Percentiles rank a stretch among this genome's conserved stretches.
Evolutionary conservation across 169 alveolate genomes (phyloP).

Genomic region (Blepharisma undulans): DNA sequence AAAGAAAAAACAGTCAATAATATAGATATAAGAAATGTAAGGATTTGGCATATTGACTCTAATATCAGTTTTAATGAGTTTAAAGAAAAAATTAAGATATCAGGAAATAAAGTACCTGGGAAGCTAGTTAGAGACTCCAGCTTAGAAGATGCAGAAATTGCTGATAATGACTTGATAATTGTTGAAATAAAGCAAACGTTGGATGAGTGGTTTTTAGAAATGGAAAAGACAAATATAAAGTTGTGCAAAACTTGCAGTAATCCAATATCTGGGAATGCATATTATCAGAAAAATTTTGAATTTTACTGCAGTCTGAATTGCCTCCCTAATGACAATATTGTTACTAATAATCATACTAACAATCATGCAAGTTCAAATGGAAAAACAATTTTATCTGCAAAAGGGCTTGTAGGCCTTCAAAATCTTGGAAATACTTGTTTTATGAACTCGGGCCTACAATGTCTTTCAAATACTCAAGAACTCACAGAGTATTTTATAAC

Average conservation of each 20-base stretch:
- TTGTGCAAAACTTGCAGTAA: background rate
- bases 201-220: background rate
- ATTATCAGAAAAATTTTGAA: background rate
- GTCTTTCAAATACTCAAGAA: constrained; percentile 74
- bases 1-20: background rate
- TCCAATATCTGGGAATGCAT: background rate
- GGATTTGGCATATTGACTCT: background rate
- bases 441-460: constrained; percentile 82
- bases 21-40: background rate
- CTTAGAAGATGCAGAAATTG: constrained; percentile 22
- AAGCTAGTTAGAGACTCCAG: background rate
- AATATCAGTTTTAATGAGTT: background rate
- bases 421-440: constrained; percentile 82
- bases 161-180: constrained; percentile 3
- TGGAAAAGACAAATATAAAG: background rate
- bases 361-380: constrained; percentile 43
- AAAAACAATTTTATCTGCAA: constrained; percentile 45
- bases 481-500: constrained; percentile 66
- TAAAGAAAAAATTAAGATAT: background rate
- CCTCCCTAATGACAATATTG: background rate
- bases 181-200: background rate
- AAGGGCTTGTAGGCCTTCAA: constrained; percentile 63
- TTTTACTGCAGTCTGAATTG: background rate
- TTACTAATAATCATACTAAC: background rate
- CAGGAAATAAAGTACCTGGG: background rate